phyloP scores from a whole-genome alignment of 257 asterid genomes.

The Cinchona pubescens region DNA sequence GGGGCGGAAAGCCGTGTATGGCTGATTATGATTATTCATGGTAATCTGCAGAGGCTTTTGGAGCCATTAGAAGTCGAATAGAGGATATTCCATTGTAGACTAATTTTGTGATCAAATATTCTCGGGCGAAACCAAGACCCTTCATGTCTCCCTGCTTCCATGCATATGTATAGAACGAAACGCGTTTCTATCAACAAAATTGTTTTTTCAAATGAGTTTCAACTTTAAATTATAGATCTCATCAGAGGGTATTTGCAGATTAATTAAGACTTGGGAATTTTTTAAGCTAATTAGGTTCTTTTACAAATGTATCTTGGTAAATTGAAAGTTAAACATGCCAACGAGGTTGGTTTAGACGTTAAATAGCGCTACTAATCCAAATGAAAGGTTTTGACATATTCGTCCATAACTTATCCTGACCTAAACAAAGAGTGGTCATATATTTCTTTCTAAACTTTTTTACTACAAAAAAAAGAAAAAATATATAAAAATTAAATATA shows the following conservation, averaged over 20 bases:
- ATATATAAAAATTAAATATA: no score
- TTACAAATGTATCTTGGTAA: not conserved
- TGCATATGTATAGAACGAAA: not conserved
- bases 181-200: not conserved
- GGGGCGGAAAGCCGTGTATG: not conserved
- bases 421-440: no score
- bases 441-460: no score
- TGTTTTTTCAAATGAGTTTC: not conserved
- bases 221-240: not conserved
- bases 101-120: not conserved
- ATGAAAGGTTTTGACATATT: no score
- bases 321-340: no score
- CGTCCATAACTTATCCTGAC: no score
- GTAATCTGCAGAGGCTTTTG: conserved; percentile 29
- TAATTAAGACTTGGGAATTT: no score
- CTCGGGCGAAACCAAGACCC: not conserved
- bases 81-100: not conserved
- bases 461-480: no score
- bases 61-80: conserved; percentile 26
- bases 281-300: not conserved
- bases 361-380: no score
- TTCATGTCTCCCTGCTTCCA: no score
- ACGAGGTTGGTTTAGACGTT: no score
- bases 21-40: conserved; percentile 22
- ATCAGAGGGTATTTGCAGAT: not conserved